Percentiles rank a stretch among this genome's conserved stretches.
phyloP scores from a whole-genome alignment of 2,329 filamentous ascomycete genomes.

The Chrysoporthe deuterocubensis region DNA sequence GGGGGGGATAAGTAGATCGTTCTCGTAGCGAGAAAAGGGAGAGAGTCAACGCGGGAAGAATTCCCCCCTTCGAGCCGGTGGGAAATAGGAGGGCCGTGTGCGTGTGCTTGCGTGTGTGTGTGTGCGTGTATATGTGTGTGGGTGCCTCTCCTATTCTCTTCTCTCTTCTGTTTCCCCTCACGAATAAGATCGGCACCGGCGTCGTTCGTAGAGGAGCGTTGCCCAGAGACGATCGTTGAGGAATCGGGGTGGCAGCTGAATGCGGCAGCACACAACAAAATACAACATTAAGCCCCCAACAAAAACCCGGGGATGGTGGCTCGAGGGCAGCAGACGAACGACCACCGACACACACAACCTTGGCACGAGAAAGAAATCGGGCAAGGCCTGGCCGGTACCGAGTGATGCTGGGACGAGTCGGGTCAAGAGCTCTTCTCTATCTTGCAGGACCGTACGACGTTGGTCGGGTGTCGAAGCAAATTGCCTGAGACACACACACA shows the following conservation, averaged over 20 bases:
- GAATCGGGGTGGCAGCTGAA: background rate
- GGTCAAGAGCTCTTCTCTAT: background rate
- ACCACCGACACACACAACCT: background rate
- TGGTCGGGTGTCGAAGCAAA: conserved; percentile 2
- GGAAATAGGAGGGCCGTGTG: background rate
- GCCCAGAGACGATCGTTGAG: background rate
- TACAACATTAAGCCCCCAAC: background rate
- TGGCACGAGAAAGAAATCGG: background rate
- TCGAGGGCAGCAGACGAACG: background rate
- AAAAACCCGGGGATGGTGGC: background rate
- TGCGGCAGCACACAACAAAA: background rate
- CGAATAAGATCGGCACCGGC: background rate
- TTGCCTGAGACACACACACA: conserved; percentile 1
- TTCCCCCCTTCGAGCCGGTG: background rate
- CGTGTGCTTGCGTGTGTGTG: background rate
- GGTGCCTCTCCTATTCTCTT: background rate
- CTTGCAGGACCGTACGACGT: background rate
- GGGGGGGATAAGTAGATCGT: background rate
- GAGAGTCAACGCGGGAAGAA: background rate
- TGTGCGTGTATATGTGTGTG: background rate
- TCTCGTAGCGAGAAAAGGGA: background rate
- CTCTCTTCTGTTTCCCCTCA: background rate
- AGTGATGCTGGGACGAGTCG: background rate
- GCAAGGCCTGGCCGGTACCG: background rate
- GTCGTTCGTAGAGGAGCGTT: background rate